These are phyloP conservation scores for Zoysia japonica DNA, from an alignment of 176 grass and related monocot species.

Conservation along the genomic window DNA sequence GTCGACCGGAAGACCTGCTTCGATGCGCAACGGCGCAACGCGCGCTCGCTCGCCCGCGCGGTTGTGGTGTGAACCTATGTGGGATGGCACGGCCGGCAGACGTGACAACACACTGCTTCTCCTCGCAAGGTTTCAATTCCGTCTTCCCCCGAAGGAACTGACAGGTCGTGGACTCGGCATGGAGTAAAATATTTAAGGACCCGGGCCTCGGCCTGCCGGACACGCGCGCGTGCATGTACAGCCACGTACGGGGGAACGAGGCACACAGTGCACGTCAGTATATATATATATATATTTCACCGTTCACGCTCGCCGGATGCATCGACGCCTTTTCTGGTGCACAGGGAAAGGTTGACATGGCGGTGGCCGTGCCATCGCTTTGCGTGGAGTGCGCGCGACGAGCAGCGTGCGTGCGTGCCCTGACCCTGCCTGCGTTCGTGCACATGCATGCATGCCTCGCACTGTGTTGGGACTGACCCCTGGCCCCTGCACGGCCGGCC, in stretches of 20 bases:
- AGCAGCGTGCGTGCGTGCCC: not conserved
- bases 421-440: not conserved
- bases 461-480: not conserved
- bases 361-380: conserved; percentile 1
- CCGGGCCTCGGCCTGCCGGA: not conserved
- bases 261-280: conserved; percentile 1
- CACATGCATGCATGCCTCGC: not conserved
- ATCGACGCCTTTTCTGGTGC: not conserved
- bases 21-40: too few species aligned
- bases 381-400: conserved; percentile 41
- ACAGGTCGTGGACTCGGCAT: not conserved
- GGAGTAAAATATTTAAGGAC: not conserved
- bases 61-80: not conserved
- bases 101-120: not conserved
- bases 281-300: not conserved
- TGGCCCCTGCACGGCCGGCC: conserved; percentile 5
- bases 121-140: too few species aligned
- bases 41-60: not conserved
- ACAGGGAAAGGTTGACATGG: conserved; percentile 14
- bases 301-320: conserved; percentile 4
- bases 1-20: too few species aligned
- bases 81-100: not conserved
- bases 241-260: not conserved
- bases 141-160: too few species aligned
- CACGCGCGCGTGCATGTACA: not conserved